Conservation (phyloP, 768 basidiomycete species). For the Boletus huronensis region DNA sequence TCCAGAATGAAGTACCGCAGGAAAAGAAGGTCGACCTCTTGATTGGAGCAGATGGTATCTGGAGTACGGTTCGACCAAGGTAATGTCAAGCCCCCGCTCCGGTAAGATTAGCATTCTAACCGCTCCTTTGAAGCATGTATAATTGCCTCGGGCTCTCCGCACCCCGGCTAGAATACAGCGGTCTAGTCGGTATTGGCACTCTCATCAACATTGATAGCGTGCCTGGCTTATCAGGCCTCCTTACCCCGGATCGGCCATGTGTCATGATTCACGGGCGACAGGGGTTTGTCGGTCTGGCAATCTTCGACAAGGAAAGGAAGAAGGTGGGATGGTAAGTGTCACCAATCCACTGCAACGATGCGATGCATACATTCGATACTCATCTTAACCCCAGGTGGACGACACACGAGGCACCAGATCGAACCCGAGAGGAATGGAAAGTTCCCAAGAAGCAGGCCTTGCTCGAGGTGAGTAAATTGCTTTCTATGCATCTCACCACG, state of each 20-base stretch:
- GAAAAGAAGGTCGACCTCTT: constrained; percentile 30
- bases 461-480: constrained; percentile 9
- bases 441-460: constrained; percentile 20
- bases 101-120: neutral
- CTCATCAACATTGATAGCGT: constrained; percentile 18
- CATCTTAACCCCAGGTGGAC: constrained; percentile 25
- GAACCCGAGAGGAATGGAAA: constrained; percentile 29
- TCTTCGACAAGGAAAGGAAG: constrained; percentile 25
- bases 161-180: constrained; percentile 29
- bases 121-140: constrained; percentile 19
- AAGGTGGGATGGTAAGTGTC: constrained; percentile 24
- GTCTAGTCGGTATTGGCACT: constrained; percentile 23
- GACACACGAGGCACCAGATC: constrained; percentile 25
- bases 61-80: constrained; percentile 28
- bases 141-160: constrained; percentile 13
- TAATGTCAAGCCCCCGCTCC: neutral
- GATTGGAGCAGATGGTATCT: constrained; percentile 32
- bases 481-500: neutral
- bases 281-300: constrained; percentile 27
- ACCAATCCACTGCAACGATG: neutral
- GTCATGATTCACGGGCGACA: constrained; percentile 28
- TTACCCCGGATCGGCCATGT: constrained; percentile 24
- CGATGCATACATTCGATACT: neutral
- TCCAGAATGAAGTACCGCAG: constrained; percentile 14
- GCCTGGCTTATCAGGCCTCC: constrained; percentile 18